Percentiles rank a stretch among this genome's conserved stretches.
These are phyloP conservation scores for Beauveria australis DNA, from an alignment of 2,329 filamentous ascomycete species.

Conservation along the genomic window DNA sequence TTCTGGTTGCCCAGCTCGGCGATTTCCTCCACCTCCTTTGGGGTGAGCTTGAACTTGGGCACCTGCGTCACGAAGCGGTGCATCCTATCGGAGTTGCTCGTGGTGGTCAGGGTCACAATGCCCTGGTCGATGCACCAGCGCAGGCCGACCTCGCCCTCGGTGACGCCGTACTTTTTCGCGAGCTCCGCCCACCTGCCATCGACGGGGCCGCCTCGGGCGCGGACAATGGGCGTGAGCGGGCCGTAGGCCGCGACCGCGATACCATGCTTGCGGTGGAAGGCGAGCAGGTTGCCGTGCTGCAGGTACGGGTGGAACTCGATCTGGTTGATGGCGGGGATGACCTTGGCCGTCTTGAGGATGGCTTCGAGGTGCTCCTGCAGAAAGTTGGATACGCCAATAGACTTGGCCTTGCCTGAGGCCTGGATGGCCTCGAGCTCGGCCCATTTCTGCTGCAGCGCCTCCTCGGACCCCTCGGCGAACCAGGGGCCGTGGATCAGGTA, in stretches of 20 bases:
- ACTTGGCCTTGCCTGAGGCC: constrained; percentile 54
- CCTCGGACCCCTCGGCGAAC: constrained; percentile 36
- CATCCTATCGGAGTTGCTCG: constrained; percentile 48
- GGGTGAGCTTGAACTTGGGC: constrained; percentile 49
- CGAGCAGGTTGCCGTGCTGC: constrained; percentile 52
- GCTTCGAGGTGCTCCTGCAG: constrained; percentile 45
- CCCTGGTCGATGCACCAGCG: constrained; percentile 55
- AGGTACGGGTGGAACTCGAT: constrained; percentile 75
- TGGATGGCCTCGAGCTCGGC: constrained; percentile 57
- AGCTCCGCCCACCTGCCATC: constrained; percentile 42
- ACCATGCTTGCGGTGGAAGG: constrained; percentile 47
- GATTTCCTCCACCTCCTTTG: constrained; percentile 50
- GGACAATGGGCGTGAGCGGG: constrained; percentile 43
- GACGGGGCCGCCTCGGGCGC: constrained; percentile 43
- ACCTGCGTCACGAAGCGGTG: constrained; percentile 44
- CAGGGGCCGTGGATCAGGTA: constrained; percentile 57
- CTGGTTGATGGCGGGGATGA: constrained; percentile 66
- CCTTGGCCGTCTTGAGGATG: constrained; percentile 49
- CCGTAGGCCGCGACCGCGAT: constrained; percentile 51
- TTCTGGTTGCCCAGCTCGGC: constrained; percentile 47
- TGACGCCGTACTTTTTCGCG: constrained; percentile 50
- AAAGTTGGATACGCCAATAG: constrained; percentile 77
- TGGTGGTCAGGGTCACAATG: constrained; percentile 52
- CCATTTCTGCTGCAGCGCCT: constrained; percentile 51
- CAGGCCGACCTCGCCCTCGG: constrained; percentile 46